These are phyloP conservation scores for Polytrichum commune DNA, from an alignment of 225 moss, liverwort and hornwort species.

Conservation along the genomic window DNA sequence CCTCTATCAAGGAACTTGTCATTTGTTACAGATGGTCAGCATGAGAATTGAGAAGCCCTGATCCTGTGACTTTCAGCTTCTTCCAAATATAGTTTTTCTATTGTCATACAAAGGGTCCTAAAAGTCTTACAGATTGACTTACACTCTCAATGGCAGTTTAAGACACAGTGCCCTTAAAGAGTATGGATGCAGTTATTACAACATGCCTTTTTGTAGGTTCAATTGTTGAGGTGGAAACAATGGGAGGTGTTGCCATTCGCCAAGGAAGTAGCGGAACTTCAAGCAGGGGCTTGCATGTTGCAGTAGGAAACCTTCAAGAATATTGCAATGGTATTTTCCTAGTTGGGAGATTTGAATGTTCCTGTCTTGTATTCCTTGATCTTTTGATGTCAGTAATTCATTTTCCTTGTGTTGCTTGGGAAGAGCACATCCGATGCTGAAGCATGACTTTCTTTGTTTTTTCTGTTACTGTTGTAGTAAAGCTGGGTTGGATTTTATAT, in stretches of 20 bases:
- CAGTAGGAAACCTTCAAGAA: slow-evolving; percentile 80
- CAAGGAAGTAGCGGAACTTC: slow-evolving; percentile 54
- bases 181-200: no score
- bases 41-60: no score
- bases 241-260: slow-evolving; percentile 41
- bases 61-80: no score
- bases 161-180: no score
- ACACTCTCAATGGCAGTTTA: no score
- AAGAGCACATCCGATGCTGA: no score
- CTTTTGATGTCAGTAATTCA: no score
- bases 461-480: not conserved
- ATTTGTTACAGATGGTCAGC: no score
- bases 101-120: not conserved
- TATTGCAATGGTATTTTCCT: slow-evolving; percentile 81
- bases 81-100: no score
- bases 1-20: no score
- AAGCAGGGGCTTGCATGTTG: slow-evolving; percentile 81
- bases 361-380: not conserved
- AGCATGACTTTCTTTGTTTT: not conserved
- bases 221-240: slow-evolving; percentile 59
- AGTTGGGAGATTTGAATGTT: not conserved
- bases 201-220: slow-evolving; percentile 47
- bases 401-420: no score
- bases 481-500: not conserved
- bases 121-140: no score